Conservation (phyloP, 108 stramenopile species). For the Nitzschia sp. region DNA sequence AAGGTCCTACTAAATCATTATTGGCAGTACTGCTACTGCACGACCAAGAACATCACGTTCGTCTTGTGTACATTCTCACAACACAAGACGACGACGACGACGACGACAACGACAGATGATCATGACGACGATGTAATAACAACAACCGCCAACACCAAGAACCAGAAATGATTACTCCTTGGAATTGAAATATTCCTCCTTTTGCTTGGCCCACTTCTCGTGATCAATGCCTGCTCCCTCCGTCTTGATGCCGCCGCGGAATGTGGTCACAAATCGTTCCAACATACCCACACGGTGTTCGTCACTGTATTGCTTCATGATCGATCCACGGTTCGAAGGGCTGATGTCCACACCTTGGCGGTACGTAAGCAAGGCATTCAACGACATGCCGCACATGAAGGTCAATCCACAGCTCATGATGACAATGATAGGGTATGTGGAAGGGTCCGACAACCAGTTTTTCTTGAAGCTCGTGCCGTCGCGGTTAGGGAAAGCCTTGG, state of each 20-base stretch:
- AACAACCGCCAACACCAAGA: no score
- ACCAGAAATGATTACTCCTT: no score
- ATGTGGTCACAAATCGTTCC: slow-evolving; percentile 9
- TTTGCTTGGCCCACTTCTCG: slow-evolving; percentile 58
- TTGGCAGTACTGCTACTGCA: no score
- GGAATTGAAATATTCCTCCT: slow-evolving; percentile 37
- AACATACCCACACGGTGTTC: slow-evolving; percentile 13
- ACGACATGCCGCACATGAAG: slow-evolving; percentile 55
- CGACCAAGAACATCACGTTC: no score
- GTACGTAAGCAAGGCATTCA: slow-evolving; percentile 55
- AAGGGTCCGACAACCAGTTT: slow-evolving; percentile 47
- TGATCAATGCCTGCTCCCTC: slow-evolving; percentile 73
- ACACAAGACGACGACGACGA: no score
- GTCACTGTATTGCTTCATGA: slow-evolving; percentile 10
- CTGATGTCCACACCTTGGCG: slow-evolving; percentile 54
- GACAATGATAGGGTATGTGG: slow-evolving; percentile 62
- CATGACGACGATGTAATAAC: no score
- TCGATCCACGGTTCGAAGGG: slow-evolving; percentile 33
- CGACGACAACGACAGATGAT: no score
- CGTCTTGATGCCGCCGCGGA: slow-evolving; percentile 37
- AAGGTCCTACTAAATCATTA: no score
- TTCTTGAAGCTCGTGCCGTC: slow-evolving; percentile 32
- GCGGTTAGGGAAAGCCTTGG: slow-evolving; percentile 5
- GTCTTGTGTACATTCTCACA: no score
- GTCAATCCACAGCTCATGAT: slow-evolving; percentile 46